Base-by-base conservation (phyloP, 2,329 filamentous ascomycete genomes). In the Cercospora citrullina region DNA sequence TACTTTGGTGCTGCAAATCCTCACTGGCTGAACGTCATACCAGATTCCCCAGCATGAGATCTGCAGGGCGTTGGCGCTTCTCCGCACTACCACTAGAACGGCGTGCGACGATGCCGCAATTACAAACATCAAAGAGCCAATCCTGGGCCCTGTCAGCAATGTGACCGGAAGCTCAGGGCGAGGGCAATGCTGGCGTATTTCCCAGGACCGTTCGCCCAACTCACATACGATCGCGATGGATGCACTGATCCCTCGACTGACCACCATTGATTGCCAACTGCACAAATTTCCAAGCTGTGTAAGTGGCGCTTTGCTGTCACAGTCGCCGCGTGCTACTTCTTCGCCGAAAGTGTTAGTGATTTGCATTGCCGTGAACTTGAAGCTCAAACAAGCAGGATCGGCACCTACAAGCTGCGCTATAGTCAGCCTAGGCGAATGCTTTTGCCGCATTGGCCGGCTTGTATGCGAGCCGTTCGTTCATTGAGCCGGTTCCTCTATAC, bases 371-470 rank as follows among this genome's bases (percentile, higher is more conserved):
- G 31, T 48, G n/a, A 36, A 58, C 51, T 36, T 33, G 26, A 58
- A 58, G 62, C 62, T 36, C 51, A 42, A 57, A 64, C 48, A 57
- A 64, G 62, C 62, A 30, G 51, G 42, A 45, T 33, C n/a, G 36
- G 31, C 28, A 23, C 42, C 62, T n/a, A 36, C 39, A 62, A 62
- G 60, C 60, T 26, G 33, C 42, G 14, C 45, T 10, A 63, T 30
- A 23, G 18, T 45, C 61, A 21, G 28, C n/a, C 61, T 55, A 55
- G 42, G 61, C 61, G 48, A 55, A 63, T 39, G 61, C 62, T 64
- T 63, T 64, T 64, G 51, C 62, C 62, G 62, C 62, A 21, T 64
- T 64, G 62, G 62, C 62, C 62, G 62, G 33, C 62, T 39, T 30
- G 10, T 23, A 23, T 64, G n/a, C 51, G 48, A 63, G 33, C 45